A percentile compares a stretch with the other conserved stretches of the same genome.
Conservation (phyloP, 2,329 filamentous ascomycete species). For the Tolypocladium album region DNA sequence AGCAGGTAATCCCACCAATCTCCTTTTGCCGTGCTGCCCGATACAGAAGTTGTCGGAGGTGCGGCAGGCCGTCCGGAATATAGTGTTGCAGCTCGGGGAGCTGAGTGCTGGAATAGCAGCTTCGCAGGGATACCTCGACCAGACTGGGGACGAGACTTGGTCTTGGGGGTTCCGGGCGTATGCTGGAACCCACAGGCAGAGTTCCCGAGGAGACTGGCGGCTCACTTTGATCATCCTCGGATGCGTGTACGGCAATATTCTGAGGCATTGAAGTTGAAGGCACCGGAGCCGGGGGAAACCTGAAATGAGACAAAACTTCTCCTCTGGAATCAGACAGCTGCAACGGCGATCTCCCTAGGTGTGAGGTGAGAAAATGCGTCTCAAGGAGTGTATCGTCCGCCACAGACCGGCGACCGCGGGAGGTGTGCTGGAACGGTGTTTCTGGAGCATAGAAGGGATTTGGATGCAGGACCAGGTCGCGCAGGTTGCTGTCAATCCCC, state of each 20-base stretch:
- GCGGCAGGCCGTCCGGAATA: conserved; percentile 28
- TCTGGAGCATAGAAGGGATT: conserved; percentile 48
- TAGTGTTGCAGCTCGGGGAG: conserved; percentile 30
- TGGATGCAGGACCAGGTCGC: conserved; percentile 44
- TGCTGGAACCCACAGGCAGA: conserved; percentile 1
- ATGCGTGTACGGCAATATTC: conserved; percentile 11
- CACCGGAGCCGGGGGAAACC: conserved; percentile 11
- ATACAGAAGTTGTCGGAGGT: conserved; percentile 29
- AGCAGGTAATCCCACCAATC: conserved; percentile 39
- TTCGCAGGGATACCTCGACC: conserved; percentile 37
- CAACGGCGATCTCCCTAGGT: conserved; percentile 18
- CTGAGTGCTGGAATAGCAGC: conserved; percentile 31
- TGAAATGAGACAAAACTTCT: conserved; percentile 17
- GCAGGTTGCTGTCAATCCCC: conserved; percentile 30
- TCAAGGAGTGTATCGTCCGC: neutral
- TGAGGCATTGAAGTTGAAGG: conserved; percentile 7
- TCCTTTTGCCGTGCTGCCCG: conserved; percentile 30
- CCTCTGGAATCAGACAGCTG: conserved; percentile 20
- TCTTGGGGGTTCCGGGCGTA: conserved; percentile 6
- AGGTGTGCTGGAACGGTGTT: conserved; percentile 1
- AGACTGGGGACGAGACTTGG: conserved; percentile 35
- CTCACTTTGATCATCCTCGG: conserved; percentile 1
- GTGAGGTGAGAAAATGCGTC: conserved; percentile 12
- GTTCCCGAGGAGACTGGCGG: neutral
- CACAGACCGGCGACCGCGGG: neutral